Base-by-base conservation (phyloP, 331 rosid species). In the Quercus tomentella region DNA sequence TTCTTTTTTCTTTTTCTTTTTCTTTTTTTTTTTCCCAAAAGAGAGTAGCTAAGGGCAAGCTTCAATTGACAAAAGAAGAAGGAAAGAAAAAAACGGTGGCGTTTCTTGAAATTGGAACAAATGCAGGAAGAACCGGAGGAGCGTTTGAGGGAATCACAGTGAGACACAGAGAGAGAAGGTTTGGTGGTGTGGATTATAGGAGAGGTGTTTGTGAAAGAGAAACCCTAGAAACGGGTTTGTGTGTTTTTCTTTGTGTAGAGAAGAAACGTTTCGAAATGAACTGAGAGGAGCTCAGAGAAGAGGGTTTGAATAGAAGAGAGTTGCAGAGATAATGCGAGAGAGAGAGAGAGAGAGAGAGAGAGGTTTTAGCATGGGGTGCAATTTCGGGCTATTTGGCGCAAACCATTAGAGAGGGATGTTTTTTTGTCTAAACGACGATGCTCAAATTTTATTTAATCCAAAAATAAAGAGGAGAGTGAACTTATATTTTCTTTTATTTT, bases 321-420 rank as follows among this genome's bases (percentile, higher is more conserved):
- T 49, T 56, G 45, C 16, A 49, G 57, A 30, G 54, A 67, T 67
- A 45, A 41, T 41, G 45, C 12, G 45, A 9, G 45, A 9, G 45
- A 8, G 56, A 25, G n/a, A 70, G n/a, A n/a, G n/a, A n/a, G 66
- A 17, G 72, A 1, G 49, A 18, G 58, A 2, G 22, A 61, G 43
- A 67, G 78, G 77, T 72, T 82, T 72, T 16, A 69, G 84, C 80
- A 76, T 67, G 28, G 45, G 49, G 63, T 11, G 8, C 4, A 83
- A 56, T 11, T 61, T 72, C 75, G 82, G 78, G 67, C 72, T 67
- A 68, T 80, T 82, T 83, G 82, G 85, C 87, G 86, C 82, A 83
- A 77, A 88, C 78, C 33, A 26, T 18, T 2, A 16, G 12, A 30
- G 41, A 54, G 81, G 54, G 54, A 45, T 3, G 3, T 49, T 49